phyloP scores from a whole-genome alignment of 2,329 filamentous ascomycete species.

The Scleromitrula shiraiana region DNA sequence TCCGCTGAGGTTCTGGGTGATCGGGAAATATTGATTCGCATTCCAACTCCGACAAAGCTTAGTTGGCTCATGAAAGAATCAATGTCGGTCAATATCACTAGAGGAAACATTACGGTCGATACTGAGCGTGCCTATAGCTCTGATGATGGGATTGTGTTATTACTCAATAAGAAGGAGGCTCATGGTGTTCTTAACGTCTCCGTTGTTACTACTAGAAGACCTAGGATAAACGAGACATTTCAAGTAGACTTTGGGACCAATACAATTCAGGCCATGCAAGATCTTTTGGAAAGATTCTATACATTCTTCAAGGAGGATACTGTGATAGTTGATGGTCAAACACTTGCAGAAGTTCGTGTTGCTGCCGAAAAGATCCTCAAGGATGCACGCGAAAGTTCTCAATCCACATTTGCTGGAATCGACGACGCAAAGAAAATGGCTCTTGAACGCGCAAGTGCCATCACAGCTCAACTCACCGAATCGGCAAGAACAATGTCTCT shows the following conservation, averaged over 20 bases:
- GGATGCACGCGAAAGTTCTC: constrained; percentile 17
- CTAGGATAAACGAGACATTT: constrained; percentile 53
- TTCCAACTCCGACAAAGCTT: constrained; percentile 43
- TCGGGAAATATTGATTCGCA: constrained; percentile 46
- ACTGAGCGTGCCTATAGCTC: constrained; percentile 35
- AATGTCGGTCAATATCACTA: constrained; percentile 46
- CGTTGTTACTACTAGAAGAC: constrained; percentile 49
- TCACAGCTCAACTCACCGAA: constrained; percentile 15
- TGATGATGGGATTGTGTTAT: constrained; percentile 30
- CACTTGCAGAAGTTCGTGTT: constrained; percentile 15
- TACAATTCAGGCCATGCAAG: constrained; percentile 21
- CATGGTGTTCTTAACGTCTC: constrained; percentile 50
- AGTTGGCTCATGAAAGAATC: constrained; percentile 50
- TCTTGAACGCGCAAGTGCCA: constrained; percentile 17
- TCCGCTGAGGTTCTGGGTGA: constrained; percentile 38
- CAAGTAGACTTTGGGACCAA: constrained; percentile 47
- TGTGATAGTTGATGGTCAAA: constrained; percentile 12
- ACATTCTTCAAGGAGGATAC: constrained; percentile 19
- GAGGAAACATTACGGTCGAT: constrained; percentile 39
- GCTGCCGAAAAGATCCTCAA: constrained; percentile 18
- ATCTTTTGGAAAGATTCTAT: constrained; percentile 20
- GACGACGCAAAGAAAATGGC: constrained; percentile 20
- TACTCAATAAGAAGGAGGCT: constrained; percentile 46
- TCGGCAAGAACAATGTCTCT: constrained; percentile 21
- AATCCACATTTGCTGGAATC: constrained; percentile 15